Percentiles rank a stretch among this genome's conserved stretches.
These are phyloP conservation scores for Polyporus arcularius DNA, from an alignment of 768 basidiomycete genomes.

Conservation along the genomic window DNA sequence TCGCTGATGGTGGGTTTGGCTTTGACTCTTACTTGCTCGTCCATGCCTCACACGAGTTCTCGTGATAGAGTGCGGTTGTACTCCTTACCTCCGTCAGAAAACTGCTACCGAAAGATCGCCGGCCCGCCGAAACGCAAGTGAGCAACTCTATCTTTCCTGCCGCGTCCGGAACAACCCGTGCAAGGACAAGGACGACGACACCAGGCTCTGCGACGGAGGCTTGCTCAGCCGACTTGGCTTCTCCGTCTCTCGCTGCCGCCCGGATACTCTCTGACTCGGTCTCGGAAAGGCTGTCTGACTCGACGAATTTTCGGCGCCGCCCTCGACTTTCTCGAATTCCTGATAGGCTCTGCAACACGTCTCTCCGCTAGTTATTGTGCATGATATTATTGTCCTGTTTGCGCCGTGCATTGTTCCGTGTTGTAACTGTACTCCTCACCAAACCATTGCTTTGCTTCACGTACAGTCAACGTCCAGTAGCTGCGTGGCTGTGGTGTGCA, in stretches of 20 bases:
- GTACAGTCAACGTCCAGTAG: background rate
- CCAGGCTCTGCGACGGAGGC: background rate
- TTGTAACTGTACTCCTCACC: background rate
- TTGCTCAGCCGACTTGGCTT: background rate
- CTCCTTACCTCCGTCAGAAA: slow-evolving; percentile 35
- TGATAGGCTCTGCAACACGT: slow-evolving; percentile 41
- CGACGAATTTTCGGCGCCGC: slow-evolving; percentile 1
- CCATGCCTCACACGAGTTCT: background rate
- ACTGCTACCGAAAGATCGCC: slow-evolving; percentile 10
- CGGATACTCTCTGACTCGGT: background rate
- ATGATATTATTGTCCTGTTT: background rate
- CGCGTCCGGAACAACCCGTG: background rate
- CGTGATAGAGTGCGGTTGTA: slow-evolving; percentile 37
- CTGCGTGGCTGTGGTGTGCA: background rate
- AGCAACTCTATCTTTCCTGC: background rate
- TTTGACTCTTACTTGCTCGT: slow-evolving; percentile 13
- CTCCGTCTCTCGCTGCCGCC: background rate
- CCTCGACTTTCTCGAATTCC: slow-evolving; percentile 48
- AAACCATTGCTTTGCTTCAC: background rate
- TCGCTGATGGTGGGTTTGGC: slow-evolving; percentile 40
- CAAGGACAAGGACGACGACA: background rate
- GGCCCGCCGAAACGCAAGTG: background rate
- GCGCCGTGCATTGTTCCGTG: background rate
- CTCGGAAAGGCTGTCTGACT: background rate
- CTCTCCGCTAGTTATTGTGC: slow-evolving; percentile 7